Conservation (phyloP, 208 protist species). For the Phytomonas francai region DNA sequence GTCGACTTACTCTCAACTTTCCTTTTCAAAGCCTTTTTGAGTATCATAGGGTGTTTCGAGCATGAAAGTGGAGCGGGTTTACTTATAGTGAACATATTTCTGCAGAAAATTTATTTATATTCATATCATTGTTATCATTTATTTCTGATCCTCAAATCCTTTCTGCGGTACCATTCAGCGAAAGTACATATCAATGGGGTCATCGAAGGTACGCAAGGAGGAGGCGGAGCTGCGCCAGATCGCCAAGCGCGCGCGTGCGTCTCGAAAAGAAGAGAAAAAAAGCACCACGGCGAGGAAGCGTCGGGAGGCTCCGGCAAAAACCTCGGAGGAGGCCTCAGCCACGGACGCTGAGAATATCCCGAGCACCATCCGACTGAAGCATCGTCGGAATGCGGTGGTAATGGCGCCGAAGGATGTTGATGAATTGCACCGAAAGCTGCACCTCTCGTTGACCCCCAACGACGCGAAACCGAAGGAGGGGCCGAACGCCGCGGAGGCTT, state of each 20-base stretch:
- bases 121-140: neutral
- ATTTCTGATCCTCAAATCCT: neutral
- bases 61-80: too few species aligned
- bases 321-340: too few species aligned
- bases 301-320: too few species aligned
- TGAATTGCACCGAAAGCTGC: slow-evolving; percentile 22
- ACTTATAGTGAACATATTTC: neutral
- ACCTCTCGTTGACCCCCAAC: too few species aligned
- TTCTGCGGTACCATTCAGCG: slow-evolving; percentile 5
- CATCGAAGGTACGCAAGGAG: slow-evolving; percentile 70
- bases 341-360: too few species aligned
- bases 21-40: neutral
- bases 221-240: slow-evolving; percentile 80
- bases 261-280: slow-evolving; percentile 43
- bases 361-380: too few species aligned
- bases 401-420: neutral
- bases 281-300: slow-evolving; percentile 12
- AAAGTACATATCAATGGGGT: slow-evolving; percentile 22
- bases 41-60: too few species aligned
- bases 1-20: slow-evolving; percentile 9
- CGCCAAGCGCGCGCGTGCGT: slow-evolving; percentile 40
- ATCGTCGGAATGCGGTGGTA: too few species aligned
- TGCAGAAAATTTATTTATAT: neutral
- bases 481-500: neutral
- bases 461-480: slow-evolving; percentile 12